Evolutionary conservation across 1,284 basidiomycete genomes (phyloP).

Genomic region (Mycosarcoma maydis): DNA sequence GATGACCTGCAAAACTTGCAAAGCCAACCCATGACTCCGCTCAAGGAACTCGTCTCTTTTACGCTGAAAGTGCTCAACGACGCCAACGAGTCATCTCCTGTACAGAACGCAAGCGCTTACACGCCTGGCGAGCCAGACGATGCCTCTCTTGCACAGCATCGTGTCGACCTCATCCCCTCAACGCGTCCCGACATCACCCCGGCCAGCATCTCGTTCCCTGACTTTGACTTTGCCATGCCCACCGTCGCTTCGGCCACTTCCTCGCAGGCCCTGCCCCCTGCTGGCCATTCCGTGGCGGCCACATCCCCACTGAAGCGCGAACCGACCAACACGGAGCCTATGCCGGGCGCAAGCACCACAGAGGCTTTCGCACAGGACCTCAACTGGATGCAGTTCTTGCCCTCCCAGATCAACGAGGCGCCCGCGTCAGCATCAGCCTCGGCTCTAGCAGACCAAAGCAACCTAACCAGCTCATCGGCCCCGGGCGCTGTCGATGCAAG

Average conservation of each 20-base stretch:
- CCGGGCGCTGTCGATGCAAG: background rate
- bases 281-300: slow-evolving; percentile 13
- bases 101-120: slow-evolving; percentile 13
- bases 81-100: slow-evolving; percentile 23
- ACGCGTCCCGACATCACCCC: slow-evolving; percentile 25
- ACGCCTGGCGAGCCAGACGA: slow-evolving; percentile 28
- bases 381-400: slow-evolving; percentile 34
- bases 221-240: slow-evolving; percentile 38
- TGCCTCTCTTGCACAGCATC: slow-evolving; percentile 13
- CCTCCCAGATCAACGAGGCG: slow-evolving; percentile 7
- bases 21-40: slow-evolving; percentile 31
- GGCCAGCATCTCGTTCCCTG: slow-evolving; percentile 24
- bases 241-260: slow-evolving; percentile 14
- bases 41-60: slow-evolving; percentile 45
- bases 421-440: slow-evolving; percentile 3
- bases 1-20: slow-evolving; percentile 17
- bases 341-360: background rate
- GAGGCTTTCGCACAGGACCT: slow-evolving; percentile 24
- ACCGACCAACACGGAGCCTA: background rate
- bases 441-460: background rate
- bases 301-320: slow-evolving; percentile 27
- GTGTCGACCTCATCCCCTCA: slow-evolving; percentile 10
- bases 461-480: background rate
- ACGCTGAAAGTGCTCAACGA: slow-evolving; percentile 40
- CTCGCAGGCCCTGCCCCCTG: slow-evolving; percentile 7